Percentiles rank a stretch among this genome's conserved stretches.
These are phyloP conservation scores for Sporopachydermia lactativora DNA, from an alignment of 805 yeast genomes.

Conservation along the genomic window DNA sequence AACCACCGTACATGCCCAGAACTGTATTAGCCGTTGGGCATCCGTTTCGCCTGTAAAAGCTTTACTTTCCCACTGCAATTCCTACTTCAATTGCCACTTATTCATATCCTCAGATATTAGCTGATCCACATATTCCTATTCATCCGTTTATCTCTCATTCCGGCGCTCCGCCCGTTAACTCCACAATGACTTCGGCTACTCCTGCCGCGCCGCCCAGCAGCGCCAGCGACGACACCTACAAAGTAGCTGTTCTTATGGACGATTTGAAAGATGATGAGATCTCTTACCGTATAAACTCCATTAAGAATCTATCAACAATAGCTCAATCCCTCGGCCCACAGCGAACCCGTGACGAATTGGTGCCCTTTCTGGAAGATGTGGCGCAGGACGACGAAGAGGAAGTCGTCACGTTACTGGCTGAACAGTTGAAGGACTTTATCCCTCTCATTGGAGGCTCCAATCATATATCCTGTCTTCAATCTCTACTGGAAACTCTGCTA, in stretches of 20 bases:
- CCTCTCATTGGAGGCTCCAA: slow-evolving; percentile 62
- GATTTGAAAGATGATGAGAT: slow-evolving; percentile 1
- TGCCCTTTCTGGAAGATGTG: slow-evolving; percentile 46
- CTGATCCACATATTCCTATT: no score
- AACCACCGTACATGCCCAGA: no score
- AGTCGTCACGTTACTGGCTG: slow-evolving; percentile 69
- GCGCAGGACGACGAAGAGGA: slow-evolving; percentile 88
- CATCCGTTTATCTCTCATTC: no score
- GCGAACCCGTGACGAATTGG: slow-evolving; percentile 57
- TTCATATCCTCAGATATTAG: no score
- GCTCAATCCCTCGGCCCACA: slow-evolving; percentile 74
- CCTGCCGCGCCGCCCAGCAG: no score
- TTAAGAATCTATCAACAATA: slow-evolving; percentile 71
- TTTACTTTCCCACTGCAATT: no score
- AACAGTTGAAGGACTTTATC: slow-evolving; percentile 59
- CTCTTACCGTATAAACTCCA: slow-evolving; percentile 51
- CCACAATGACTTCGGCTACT: no score
- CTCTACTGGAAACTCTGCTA: slow-evolving; percentile 45
- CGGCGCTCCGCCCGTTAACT: no score
- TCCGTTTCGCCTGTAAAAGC: no score
- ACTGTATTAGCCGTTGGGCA: no score
- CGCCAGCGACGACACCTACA: not conserved
- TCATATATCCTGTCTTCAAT: slow-evolving; percentile 27
- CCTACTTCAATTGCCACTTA: no score
- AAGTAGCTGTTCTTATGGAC: not conserved